Evolutionary conservation across 352 stramenopile genomes (phyloP).

Genomic region (Plasmopara viticola): DNA sequence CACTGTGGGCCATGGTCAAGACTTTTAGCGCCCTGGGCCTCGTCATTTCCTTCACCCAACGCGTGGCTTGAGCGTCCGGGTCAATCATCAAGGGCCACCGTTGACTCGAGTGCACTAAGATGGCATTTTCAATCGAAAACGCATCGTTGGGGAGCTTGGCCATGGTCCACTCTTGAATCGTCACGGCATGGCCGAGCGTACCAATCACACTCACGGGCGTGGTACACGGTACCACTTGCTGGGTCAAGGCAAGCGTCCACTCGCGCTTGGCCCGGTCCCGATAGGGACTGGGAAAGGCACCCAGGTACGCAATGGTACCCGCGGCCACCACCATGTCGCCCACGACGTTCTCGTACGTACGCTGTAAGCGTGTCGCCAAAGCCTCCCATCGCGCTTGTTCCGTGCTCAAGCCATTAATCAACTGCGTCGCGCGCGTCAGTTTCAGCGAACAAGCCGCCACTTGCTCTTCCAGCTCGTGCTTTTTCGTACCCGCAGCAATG

Average conservation of each 20-base stretch:
- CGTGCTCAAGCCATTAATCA: conserved; percentile 91
- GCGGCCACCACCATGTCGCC: conserved; percentile 92
- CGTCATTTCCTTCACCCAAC: conserved; percentile 95
- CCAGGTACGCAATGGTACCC: conserved; percentile 93
- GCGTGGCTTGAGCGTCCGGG: conserved; percentile 91
- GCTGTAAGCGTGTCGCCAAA: conserved; percentile 77
- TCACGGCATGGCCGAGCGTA: conserved; percentile 88
- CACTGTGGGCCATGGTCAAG: conserved; percentile 89
- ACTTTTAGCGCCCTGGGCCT: conserved; percentile 87
- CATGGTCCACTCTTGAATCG: conserved; percentile 92
- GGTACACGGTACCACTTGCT: conserved; percentile 78
- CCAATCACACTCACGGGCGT: conserved; percentile 71
- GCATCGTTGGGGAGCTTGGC: conserved; percentile 93
- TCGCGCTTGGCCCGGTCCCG: conserved; percentile 82
- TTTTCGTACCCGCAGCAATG: conserved; percentile 89
- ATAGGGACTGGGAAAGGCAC: conserved; percentile 89
- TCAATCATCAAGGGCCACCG: conserved; percentile 97
- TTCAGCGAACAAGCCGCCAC: conserved; percentile 92
- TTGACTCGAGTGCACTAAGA: conserved; percentile 89
- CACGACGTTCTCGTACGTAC: conserved; percentile 88
- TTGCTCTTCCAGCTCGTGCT: conserved; percentile 84
- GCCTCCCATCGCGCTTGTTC: conserved; percentile 92
- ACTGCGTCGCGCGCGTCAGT: conserved; percentile 85
- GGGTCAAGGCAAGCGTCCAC: conserved; percentile 65
- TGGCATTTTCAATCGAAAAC: conserved; percentile 94